These are phyloP conservation scores for Candida smagusa DNA, from an alignment of 1,139 yeast genomes.

Conservation along the genomic window DNA sequence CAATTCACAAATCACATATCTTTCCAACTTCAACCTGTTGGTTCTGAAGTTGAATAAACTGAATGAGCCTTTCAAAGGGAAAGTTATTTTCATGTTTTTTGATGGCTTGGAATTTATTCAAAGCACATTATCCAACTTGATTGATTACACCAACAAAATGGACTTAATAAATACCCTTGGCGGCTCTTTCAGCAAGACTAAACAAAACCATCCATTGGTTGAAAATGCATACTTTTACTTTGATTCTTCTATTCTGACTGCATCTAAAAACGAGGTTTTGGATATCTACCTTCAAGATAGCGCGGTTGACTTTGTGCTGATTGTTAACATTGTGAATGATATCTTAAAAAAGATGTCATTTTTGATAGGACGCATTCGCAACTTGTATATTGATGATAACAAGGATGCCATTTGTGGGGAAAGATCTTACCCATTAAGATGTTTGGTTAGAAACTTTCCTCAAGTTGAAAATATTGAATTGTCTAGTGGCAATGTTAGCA, in stretches of 20 bases:
- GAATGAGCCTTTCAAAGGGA: conserved; percentile 22
- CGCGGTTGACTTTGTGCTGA: conserved; percentile 21
- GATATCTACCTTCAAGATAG: conserved; percentile 8
- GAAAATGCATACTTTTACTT: conserved; percentile 35
- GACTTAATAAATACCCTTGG: conserved; percentile 8
- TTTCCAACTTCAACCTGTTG: conserved; percentile 27
- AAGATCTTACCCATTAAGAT: conserved; percentile 29
- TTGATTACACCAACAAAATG: conserved; percentile 21
- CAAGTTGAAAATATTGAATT: conserved; percentile 32
- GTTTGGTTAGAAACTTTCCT: conserved; percentile 33
- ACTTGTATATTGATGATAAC: conserved; percentile 33
- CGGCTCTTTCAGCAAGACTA: conserved; percentile 4
- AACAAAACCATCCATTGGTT: conserved; percentile 8
- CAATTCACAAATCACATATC: conserved; percentile 24
- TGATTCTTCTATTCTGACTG: conserved; percentile 24
- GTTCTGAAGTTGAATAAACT: conserved; percentile 12
- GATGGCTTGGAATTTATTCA: conserved; percentile 35
- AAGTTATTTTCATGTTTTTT: conserved; percentile 40
- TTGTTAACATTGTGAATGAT: conserved; percentile 34
- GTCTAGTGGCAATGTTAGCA: conserved; percentile 17
- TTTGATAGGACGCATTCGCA: conserved; percentile 33
- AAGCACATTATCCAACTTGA: conserved; percentile 27
- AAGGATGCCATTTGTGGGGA: conserved; percentile 26
- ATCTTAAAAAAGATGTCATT: conserved; percentile 33
- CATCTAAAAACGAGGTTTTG: conserved; percentile 4